Conservation (phyloP, 495 filamentous ascomycete genomes). For the Geopyxis carbonaria region DNA sequence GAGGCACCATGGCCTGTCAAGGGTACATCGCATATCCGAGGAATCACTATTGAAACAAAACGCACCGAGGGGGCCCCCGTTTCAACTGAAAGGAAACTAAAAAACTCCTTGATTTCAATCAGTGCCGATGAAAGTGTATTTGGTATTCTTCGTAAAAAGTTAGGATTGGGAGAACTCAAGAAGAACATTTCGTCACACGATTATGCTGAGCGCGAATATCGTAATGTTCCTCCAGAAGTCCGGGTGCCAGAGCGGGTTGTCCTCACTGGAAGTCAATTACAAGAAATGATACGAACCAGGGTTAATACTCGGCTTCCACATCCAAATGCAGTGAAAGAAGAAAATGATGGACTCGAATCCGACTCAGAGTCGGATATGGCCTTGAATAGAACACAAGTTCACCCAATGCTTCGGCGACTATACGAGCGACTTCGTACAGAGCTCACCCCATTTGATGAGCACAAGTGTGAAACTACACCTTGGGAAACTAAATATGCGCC, state of each 20-base stretch:
- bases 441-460: conserved; percentile 65
- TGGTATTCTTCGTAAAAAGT: conserved; percentile 10
- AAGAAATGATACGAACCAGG: conserved; percentile 17
- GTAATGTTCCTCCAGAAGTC: conserved; percentile 12
- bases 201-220: conserved; percentile 13
- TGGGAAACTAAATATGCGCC: conserved; percentile 89
- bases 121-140: conserved; percentile 11
- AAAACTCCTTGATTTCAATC: conserved; percentile 11
- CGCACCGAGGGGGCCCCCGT: too few species aligned
- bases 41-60: too few species aligned
- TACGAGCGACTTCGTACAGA: conserved; percentile 41
- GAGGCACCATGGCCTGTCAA: conserved; percentile 54
- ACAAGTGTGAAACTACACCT: conserved; percentile 48
- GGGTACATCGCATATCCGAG: conserved; percentile 44
- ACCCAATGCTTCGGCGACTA: conserved; percentile 30
- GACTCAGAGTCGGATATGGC: conserved; percentile 25
- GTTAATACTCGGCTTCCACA: conserved; percentile 17
- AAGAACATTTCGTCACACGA: conserved; percentile 28
- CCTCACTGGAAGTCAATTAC: conserved; percentile 24
- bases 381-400: conserved; percentile 9
- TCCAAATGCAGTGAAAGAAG: conserved; percentile 23
- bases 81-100: conserved; percentile 21
- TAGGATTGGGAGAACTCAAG: conserved; percentile 34
- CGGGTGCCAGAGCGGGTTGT: conserved; percentile 24
- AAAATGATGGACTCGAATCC: conserved; percentile 32